Evolutionary conservation across 345 rosid genomes (phyloP).

Genomic region (Angophora floribunda): DNA sequence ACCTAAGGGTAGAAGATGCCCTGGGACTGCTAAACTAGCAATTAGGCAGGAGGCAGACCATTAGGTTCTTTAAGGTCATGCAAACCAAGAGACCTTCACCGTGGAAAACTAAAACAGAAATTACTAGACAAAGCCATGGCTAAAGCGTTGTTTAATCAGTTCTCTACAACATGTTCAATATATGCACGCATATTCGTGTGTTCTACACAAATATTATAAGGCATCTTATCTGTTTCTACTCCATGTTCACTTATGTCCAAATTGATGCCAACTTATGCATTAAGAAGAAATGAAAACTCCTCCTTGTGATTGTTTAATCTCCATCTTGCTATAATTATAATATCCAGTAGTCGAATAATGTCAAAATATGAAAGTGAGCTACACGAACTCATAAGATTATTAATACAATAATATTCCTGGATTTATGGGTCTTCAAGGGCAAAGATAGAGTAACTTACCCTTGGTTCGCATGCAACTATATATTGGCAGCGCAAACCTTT

Average conservation of each 20-base stretch:
- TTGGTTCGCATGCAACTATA: constrained; percentile 92
- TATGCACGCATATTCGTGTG: background rate
- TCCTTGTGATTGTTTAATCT: background rate
- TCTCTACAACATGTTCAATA: background rate
- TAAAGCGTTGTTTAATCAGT: background rate
- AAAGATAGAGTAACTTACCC: constrained; percentile 26
- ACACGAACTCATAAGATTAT: background rate
- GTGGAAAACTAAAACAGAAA: background rate
- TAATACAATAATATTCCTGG: background rate
- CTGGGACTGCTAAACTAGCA: background rate
- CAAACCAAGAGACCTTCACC: background rate
- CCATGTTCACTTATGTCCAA: background rate
- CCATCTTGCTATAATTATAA: background rate
- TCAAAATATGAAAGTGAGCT: background rate
- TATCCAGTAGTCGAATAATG: background rate
- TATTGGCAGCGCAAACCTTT: constrained; percentile 97
- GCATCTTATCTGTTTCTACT: background rate
- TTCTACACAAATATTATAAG: background rate
- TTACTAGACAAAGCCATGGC: background rate
- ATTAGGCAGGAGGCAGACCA: background rate
- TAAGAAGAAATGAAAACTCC: background rate
- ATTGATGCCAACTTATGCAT: background rate
- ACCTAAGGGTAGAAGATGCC: background rate
- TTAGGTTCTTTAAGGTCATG: background rate
- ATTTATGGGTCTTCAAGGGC: background rate